Evolutionary conservation across 805 yeast species (phyloP).

Genomic region (Metschnikowia reukaufii): DNA sequence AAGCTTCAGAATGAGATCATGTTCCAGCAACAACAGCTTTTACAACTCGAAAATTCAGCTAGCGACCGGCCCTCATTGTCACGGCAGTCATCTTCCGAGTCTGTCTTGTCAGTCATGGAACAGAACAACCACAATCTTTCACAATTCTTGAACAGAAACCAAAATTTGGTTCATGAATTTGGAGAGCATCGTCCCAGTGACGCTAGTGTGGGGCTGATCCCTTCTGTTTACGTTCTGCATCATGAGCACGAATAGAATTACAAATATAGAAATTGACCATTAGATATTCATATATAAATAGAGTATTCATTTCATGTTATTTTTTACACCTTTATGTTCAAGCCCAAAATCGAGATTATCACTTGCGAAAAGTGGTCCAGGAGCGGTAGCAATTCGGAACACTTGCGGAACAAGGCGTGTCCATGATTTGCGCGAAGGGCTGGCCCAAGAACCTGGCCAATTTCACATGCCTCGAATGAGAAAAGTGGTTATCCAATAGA

Average conservation of each 20-base stretch:
- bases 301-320: too few relatives aligned
- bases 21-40: slow-evolving; percentile 36
- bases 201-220: slow-evolving; percentile 15
- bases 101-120: slow-evolving; percentile 18
- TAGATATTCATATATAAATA: not conserved
- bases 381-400: not conserved
- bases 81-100: slow-evolving; percentile 18
- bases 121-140: slow-evolving; percentile 14
- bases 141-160: slow-evolving; percentile 18
- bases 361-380: not conserved
- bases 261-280: not conserved
- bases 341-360: not conserved
- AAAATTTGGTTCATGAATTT: slow-evolving; percentile 14
- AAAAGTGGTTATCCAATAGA: too few relatives aligned
- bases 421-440: not conserved
- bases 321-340: too few relatives aligned
- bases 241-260: slow-evolving; percentile 9
- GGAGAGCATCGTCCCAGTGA: slow-evolving; percentile 11
- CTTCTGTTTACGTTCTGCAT: slow-evolving; percentile 18
- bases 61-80: slow-evolving; percentile 15
- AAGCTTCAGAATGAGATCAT: slow-evolving; percentile 39
- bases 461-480: not conserved
- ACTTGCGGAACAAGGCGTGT: not conserved
- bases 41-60: slow-evolving; percentile 18
- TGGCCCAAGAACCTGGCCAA: not conserved